These are phyloP conservation scores for Ceriops decandra DNA, from an alignment of 345 rosid species.

Conservation along the genomic window DNA sequence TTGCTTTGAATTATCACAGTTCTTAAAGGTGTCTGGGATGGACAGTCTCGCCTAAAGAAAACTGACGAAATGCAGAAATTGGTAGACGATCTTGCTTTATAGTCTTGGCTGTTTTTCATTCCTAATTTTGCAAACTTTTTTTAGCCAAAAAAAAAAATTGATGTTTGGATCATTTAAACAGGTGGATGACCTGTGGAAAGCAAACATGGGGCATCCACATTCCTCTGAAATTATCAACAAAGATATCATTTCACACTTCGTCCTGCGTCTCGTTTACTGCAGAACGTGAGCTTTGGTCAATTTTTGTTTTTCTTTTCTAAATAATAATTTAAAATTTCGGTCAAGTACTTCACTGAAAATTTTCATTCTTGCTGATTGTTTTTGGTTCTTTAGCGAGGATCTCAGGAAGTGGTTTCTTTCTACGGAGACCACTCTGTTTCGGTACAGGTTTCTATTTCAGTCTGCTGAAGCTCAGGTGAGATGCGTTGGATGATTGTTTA, in stretches of 20 bases:
- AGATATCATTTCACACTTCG: slow-evolving; percentile 81
- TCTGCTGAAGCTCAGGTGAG: slow-evolving; percentile 58
- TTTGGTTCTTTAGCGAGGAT: slow-evolving; percentile 54
- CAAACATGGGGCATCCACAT: slow-evolving; percentile 57
- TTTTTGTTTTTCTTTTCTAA: not conserved
- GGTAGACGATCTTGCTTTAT: slow-evolving; percentile 28
- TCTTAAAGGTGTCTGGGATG: slow-evolving; percentile 73
- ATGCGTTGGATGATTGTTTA: slow-evolving; percentile 2
- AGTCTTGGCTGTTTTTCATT: not conserved
- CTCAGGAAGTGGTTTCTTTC: slow-evolving; percentile 88
- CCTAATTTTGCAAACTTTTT: not conserved
- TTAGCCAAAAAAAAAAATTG: too few species aligned
- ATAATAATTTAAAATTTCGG: not conserved
- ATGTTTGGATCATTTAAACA: slow-evolving; percentile 8
- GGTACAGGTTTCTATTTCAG: slow-evolving; percentile 46
- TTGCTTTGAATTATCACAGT: slow-evolving; percentile 37
- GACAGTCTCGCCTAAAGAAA: slow-evolving; percentile 71
- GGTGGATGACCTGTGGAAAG: slow-evolving; percentile 54
- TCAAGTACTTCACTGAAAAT: not conserved
- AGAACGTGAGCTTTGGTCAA: slow-evolving; percentile 55
- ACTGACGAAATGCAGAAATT: slow-evolving; percentile 66
- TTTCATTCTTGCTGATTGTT: not conserved
- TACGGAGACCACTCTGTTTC: slow-evolving; percentile 78
- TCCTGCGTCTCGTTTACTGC: slow-evolving; percentile 82
- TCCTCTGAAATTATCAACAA: slow-evolving; percentile 52